Base-by-base conservation (phyloP, 2,329 filamentous ascomycete species). In the Calonectria multiphialidica region DNA sequence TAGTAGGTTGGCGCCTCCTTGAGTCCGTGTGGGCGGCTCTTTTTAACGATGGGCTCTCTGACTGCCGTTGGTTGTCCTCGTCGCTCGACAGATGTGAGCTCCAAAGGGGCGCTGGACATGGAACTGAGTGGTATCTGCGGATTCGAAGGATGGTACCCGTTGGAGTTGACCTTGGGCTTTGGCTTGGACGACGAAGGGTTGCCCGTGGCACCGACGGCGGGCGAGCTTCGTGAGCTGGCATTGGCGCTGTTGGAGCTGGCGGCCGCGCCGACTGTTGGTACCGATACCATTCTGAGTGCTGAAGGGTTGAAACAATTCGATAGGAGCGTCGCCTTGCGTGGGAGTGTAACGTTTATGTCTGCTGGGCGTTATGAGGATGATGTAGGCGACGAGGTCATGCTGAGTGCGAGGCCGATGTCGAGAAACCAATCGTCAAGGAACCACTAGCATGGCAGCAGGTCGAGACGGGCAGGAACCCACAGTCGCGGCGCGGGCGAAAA, bases 1-100 rank as follows among this genome's bases (percentile, higher is more conserved):
- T 92, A 90, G 83, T 95, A 99, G 6, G 95, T 97, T 2, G 96
- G 96, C 33, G 97, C 96, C 81, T 98, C 96, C 76, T 94, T 90
- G 49, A 99, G 89, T 50, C 93, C 95, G 84, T 98, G 95, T 44
- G 94, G 94, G 64, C 97, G 91, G 77, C 90, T 92, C 82, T 93
- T 93, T 82, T 93, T 92, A 83, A 95, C 94, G n/a, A 90, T 88
- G 7, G 92, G 90, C 81, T 98, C 95, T 80, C 93, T 92, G 77
- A 91, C 91, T 64, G 93, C 92, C 35, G 91, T 95, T 28, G 94
- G 91, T 78, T 97, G 94, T 65, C 95, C 96, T 83, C 95, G 93
- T 80, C 96, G 93, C 87, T 98, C 97, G 72, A 99, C 97, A 1
- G 95, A 98, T 63, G 91, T 92, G 78, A 98, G 86, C 80, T 98